These are phyloP conservation scores for Xerocomus cyaneibrunnescens DNA, from an alignment of 1,284 basidiomycete genomes.

Conservation along the genomic window DNA sequence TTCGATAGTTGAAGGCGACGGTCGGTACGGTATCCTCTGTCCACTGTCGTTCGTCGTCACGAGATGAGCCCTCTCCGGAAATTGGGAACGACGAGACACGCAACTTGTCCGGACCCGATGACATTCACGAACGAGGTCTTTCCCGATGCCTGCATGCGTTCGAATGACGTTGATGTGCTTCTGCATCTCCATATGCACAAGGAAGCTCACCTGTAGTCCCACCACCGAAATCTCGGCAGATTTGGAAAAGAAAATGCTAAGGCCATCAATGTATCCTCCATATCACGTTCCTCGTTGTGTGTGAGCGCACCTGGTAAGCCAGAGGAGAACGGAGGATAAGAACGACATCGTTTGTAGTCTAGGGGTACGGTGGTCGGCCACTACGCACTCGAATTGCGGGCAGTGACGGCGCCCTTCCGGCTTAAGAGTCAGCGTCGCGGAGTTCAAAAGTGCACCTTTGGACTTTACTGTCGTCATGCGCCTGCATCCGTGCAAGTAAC, in stretches of 20 bases:
- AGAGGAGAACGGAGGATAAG: constrained; percentile 66
- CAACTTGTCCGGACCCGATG: constrained; percentile 80
- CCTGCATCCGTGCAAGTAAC: neutral
- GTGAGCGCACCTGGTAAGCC: constrained; percentile 57
- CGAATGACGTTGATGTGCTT: constrained; percentile 13
- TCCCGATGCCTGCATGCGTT: constrained; percentile 70
- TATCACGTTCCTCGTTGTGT: neutral
- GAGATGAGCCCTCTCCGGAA: neutral
- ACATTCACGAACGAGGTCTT: constrained; percentile 96
- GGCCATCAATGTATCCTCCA: neutral
- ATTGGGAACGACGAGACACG: constrained; percentile 14
- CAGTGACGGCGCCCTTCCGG: neutral
- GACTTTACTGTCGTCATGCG: neutral
- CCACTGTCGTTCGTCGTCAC: constrained; percentile 50
- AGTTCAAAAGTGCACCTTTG: constrained; percentile 12
- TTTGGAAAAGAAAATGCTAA: constrained; percentile 83
- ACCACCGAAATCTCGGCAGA: constrained; percentile 92
- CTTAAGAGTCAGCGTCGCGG: constrained; percentile 12
- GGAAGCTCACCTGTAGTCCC: constrained; percentile 75
- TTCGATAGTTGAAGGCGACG: constrained; percentile 87
- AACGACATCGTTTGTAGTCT: constrained; percentile 36
- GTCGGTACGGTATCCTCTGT: constrained; percentile 94
- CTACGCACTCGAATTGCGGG: neutral
- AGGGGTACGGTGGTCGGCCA: neutral
- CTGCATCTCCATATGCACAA: constrained; percentile 4